Base-by-base conservation (phyloP, 306 rosid genomes). In the Citrullus mucosospermus region DNA sequence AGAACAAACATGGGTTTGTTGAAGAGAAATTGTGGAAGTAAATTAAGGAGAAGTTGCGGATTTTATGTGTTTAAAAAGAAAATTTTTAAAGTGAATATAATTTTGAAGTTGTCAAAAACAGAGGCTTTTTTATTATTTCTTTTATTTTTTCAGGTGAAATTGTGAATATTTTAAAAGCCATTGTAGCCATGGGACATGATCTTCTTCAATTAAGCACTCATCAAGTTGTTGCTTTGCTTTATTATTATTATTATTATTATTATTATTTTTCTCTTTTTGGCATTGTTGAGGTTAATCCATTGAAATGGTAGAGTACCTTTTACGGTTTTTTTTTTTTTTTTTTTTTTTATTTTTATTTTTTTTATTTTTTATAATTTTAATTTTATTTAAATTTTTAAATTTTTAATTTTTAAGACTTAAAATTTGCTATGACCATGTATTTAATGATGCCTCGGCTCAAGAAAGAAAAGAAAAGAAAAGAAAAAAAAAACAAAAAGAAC, bases 1-100 rank as follows among this genome's bases (percentile, higher is more conserved):
- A 48, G 20, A 22, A 44, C 38, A 70, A 68, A 70, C 20, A 70
- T 70, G 54, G 56, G 34, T 28, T 70, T 9, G 73, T 67, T 67
- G 73, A 66, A 70, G 55, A 70, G 55, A 70, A 66, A 68, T 67
- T 67, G 32, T 30, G 68, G 50, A 65, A 65, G 48, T 34, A 65
- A 65, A 32, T 65, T 65, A 38, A 65, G 39, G 72, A 36, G 22
- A 32, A 63, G 68, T 61, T 61, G 68, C 39, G 18, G 41, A 62
- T 13, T 62, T 62, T 28, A 12, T 60, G 67, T 60, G 34, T 28
- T 59, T 11, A 1, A 4, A 20, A 10, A 60, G 10, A 4, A 4
- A 60, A 11, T 60, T 60, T 25, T 25, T 60, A 38, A 66, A 66
- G 50, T 36, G 51, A 66, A 66, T 36, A 17, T 18, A 17, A 20